Percentiles rank a stretch among this genome's conserved stretches.
phyloP scores from a whole-genome alignment of 352 stramenopile genomes.

The Pythium guiyangense region DNA sequence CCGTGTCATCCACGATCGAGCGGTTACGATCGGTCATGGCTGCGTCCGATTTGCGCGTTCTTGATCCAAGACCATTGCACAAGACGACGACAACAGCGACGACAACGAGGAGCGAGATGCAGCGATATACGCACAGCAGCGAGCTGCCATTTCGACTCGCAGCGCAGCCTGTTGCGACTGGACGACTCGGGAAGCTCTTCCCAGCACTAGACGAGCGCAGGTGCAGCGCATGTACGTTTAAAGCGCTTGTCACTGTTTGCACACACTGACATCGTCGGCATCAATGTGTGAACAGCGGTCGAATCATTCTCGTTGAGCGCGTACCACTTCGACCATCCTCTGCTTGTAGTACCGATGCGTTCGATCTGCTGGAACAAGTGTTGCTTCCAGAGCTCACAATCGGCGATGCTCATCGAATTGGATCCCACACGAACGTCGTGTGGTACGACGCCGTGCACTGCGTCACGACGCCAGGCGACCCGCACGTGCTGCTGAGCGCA shows the following conservation, averaged over 20 bases:
- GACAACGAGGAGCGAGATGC: too few relatives aligned
- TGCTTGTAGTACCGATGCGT: not conserved
- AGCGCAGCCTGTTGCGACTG: conserved; percentile 24
- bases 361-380: conserved; percentile 2
- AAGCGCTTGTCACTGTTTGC: too few relatives aligned
- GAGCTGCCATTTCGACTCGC: conserved; percentile 17
- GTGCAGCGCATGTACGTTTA: conserved; percentile 1
- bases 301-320: conserved; percentile 9
- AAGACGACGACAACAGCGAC: not conserved
- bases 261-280: not conserved
- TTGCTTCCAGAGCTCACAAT: not conserved
- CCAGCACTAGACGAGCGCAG: conserved; percentile 25
- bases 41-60: too few relatives aligned
- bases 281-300: conserved; percentile 5
- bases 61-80: not conserved
- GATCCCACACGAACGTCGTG: conserved; percentile 1
- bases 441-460: conserved; percentile 6
- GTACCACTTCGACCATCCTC: not conserved
- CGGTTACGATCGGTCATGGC: too few relatives aligned
- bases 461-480: not conserved
- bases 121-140: not conserved
- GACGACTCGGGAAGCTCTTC: conserved; percentile 33
- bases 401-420: not conserved
- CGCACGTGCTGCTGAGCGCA: not conserved
- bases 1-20: too few relatives aligned